Evolutionary conservation across 164 flowering plant species (phyloP).

Genomic region (Magnolia sinica): DNA sequence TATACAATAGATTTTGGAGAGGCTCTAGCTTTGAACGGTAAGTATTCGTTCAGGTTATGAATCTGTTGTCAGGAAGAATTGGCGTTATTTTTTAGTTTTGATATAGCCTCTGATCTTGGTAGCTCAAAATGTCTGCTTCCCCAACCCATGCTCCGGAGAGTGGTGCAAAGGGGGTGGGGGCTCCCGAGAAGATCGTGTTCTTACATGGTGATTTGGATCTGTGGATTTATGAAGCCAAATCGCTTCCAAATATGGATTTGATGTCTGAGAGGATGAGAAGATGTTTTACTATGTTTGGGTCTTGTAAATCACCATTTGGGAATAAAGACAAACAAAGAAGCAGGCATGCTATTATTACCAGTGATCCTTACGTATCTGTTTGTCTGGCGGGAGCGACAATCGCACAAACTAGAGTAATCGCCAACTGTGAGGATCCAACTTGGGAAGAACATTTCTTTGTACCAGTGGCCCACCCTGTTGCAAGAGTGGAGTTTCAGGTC

Average conservation of each 20-base stretch:
- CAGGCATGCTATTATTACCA: conserved; percentile 48
- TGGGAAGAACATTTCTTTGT: conserved; percentile 68
- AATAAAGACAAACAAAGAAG: conserved; percentile 12
- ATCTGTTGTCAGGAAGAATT: background rate
- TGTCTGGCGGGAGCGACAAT: conserved; percentile 70
- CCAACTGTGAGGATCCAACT: conserved; percentile 58
- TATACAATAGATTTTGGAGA: no score
- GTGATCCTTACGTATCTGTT: conserved; percentile 77
- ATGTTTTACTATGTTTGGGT: conserved; percentile 40
- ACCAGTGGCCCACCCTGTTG: conserved; percentile 64
- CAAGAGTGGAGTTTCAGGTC: conserved; percentile 58
- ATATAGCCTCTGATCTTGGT: background rate
- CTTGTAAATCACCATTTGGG: conserved; percentile 29
- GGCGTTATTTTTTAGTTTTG: background rate
- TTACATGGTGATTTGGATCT: conserved; percentile 70
- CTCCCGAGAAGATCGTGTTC: conserved; percentile 28
- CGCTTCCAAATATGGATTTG: conserved; percentile 81
- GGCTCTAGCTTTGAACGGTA: no score
- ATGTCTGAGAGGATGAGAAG: conserved; percentile 52
- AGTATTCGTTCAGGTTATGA: no score
- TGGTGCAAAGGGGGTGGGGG: conserved; percentile 3
- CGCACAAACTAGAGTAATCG: conserved; percentile 61
- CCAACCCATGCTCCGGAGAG: conserved; percentile 10
- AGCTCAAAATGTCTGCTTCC: conserved; percentile 20
- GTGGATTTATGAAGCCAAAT: conserved; percentile 53